These are phyloP conservation scores for Kodamaea hsintzibuensis DNA, from an alignment of 805 yeast genomes.

Conservation along the genomic window DNA sequence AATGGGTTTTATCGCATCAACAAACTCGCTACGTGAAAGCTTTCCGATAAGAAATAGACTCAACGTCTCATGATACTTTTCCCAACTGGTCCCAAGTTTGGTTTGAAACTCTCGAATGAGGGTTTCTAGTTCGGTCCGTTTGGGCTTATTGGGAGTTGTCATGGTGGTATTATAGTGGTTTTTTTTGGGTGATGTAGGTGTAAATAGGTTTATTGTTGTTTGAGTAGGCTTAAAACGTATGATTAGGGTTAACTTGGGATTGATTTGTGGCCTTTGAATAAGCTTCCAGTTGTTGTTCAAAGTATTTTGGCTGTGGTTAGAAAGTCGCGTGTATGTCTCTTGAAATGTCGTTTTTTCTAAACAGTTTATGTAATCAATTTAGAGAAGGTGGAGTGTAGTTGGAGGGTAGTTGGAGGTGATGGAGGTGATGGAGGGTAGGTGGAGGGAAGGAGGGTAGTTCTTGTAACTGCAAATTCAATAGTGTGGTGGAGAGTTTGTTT, in stretches of 20 bases:
- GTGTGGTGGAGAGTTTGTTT: too few relatives aligned
- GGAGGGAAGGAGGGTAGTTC: too few relatives aligned
- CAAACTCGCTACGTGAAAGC: constrained; percentile 73
- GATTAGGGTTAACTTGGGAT: background rate
- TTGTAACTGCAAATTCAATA: too few relatives aligned
- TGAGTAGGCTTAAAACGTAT: background rate
- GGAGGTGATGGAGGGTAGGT: too few relatives aligned
- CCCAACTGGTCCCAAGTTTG: constrained; percentile 81
- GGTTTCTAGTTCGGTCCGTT: constrained; percentile 36
- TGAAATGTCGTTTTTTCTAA: background rate
- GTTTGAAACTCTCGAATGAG: constrained; percentile 74
- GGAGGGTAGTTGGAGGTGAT: too few relatives aligned
- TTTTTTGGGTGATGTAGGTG: background rate
- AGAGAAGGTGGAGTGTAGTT: too few relatives aligned
- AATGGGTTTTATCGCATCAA: constrained; percentile 55
- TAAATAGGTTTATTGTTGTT: background rate
- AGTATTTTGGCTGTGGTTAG: background rate
- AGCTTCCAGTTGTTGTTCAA: background rate
- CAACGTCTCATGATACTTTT: constrained; percentile 75
- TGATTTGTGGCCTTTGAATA: background rate
- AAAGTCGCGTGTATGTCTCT: background rate
- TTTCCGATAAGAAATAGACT: constrained; percentile 77
- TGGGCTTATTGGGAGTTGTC: constrained; percentile 10
- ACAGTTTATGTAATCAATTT: too few relatives aligned
- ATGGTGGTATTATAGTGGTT: background rate